Evolutionary conservation across 768 basidiomycete species (phyloP).

Genomic region (Cystofilobasidium macerans): DNA sequence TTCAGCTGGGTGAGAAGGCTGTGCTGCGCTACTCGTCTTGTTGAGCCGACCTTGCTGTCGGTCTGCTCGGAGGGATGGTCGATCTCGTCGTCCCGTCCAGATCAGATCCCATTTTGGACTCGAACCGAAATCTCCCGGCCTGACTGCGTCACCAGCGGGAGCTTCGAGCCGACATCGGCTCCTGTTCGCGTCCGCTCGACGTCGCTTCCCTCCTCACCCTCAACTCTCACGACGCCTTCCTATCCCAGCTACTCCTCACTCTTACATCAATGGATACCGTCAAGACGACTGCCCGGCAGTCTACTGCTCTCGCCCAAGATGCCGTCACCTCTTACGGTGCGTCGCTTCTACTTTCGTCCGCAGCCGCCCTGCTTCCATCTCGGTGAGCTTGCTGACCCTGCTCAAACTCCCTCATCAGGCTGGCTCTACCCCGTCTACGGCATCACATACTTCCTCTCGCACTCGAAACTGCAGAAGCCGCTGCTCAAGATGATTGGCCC

Average conservation of each 20-base stretch:
- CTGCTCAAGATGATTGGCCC: constrained; percentile 17
- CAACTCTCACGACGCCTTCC: not conserved
- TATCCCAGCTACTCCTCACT: not conserved
- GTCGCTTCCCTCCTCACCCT: not conserved
- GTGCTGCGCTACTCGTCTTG: too few relatives aligned
- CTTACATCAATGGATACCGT: not conserved
- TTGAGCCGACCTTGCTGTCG: too few relatives aligned
- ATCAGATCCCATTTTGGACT: too few relatives aligned
- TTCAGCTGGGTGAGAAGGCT: too few relatives aligned
- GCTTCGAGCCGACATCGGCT: too few relatives aligned
- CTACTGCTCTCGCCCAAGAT: not conserved
- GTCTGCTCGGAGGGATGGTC: too few relatives aligned
- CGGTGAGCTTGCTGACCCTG: not conserved
- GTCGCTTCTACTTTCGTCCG: not conserved
- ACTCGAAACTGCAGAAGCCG: constrained; percentile 9
- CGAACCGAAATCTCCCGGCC: too few relatives aligned
- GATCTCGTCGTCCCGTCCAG: too few relatives aligned
- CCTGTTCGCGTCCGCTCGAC: too few relatives aligned
- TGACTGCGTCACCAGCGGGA: too few relatives aligned
- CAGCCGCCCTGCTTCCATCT: not conserved
- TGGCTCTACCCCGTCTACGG: constrained; percentile 24
- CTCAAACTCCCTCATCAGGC: not conserved
- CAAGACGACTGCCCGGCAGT: not conserved
- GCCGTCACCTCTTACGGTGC: not conserved
- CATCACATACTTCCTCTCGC: constrained; percentile 11